A percentile compares a stretch with the other conserved stretches of the same genome.
These are phyloP conservation scores for Amphichorda felina DNA, from an alignment of 2,329 filamentous ascomycete species.

Conservation along the genomic window DNA sequence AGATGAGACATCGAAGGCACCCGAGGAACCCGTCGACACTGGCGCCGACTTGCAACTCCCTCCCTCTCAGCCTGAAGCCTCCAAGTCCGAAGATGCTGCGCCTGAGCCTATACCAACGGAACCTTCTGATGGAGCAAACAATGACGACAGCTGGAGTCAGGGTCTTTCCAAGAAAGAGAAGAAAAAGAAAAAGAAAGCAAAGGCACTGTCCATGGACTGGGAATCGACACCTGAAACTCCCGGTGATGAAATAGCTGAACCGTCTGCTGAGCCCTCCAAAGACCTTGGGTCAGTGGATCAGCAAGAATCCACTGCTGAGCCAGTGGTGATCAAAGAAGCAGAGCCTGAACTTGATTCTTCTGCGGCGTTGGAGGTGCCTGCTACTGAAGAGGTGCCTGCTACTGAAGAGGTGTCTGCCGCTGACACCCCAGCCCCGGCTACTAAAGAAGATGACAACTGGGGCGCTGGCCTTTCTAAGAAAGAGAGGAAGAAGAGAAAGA, in stretches of 20 bases:
- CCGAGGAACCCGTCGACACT: background rate
- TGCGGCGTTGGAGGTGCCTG: too few species aligned
- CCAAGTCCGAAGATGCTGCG: background rate
- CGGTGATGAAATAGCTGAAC: too few species aligned
- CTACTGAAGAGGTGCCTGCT: too few species aligned
- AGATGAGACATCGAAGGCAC: background rate
- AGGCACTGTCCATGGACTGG: background rate
- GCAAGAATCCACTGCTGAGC: too few species aligned
- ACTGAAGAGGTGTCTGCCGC: too few species aligned
- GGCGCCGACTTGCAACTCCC: background rate
- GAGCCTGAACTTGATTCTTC: too few species aligned
- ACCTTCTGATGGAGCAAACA: background rate
- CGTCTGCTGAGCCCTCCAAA: too few species aligned
- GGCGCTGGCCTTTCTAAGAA: slow-evolving; percentile 8
- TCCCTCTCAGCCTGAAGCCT: background rate
- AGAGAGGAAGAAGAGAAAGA: slow-evolving; percentile 16
- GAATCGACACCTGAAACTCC: background rate
- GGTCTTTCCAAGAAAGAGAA: slow-evolving; percentile 20
- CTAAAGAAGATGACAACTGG: too few species aligned
- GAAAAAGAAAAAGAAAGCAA: slow-evolving; percentile 19
- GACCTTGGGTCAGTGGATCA: too few species aligned
- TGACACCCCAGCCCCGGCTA: too few species aligned
- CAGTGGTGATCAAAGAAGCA: too few species aligned
- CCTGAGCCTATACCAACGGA: background rate
- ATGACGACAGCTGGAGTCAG: background rate